Evolutionary conservation across 225 moss, liverwort and hornwort genomes (phyloP), one percentile per base, ranked within the genome.

Genomic region (Polytrichum commune): DNA sequence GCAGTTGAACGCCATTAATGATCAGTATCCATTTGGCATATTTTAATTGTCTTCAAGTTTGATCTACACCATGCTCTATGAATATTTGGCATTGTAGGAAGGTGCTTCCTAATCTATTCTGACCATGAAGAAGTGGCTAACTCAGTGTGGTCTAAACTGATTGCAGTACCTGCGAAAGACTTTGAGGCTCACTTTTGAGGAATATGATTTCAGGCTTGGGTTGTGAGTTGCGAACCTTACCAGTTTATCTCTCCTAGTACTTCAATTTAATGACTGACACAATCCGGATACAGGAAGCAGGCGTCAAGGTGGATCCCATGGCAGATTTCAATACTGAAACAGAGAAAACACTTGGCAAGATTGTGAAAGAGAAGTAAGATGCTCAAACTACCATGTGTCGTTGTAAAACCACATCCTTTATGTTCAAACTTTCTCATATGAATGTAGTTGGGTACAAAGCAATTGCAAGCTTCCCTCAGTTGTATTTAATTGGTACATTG

Each of bases 331-430:
- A 84, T 62, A 98, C 92, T 0, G 91, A 92, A 82, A 84, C 85
- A 67, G 92, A 95, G 81, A 90, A 81, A 74, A 84, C 75, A 32
- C 81, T 98, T 66, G 97, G 94, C 27, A 91, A 84, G 79, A 90
- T 98, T 54, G 94, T 98, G 73, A 95, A 93, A 78, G 81, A 91
- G 70, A 98, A 90, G 92, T 95, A 91, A 84, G 92, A 28, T 32
- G 26, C 63, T 27, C 38, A 38, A 38, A 2, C 38, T 9, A 38
- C 38, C 38, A 38, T 9, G 9, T 38, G 9, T 38, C 38, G 9
- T 9, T 38, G 38, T 10, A 38, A 9, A 38, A 38, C 38, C 0
- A 10, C 38, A 38, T 38, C 10, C 10, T 38, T 38, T 10, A 38
- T 38, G 9, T 38, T 38, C 38, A 38, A 38, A 38, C 38, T 38